Percentiles rank a stretch among this genome's conserved stretches.
These are phyloP conservation scores for Pisolithus thermaeus DNA, from an alignment of 1,284 basidiomycete species.

Conservation along the genomic window DNA sequence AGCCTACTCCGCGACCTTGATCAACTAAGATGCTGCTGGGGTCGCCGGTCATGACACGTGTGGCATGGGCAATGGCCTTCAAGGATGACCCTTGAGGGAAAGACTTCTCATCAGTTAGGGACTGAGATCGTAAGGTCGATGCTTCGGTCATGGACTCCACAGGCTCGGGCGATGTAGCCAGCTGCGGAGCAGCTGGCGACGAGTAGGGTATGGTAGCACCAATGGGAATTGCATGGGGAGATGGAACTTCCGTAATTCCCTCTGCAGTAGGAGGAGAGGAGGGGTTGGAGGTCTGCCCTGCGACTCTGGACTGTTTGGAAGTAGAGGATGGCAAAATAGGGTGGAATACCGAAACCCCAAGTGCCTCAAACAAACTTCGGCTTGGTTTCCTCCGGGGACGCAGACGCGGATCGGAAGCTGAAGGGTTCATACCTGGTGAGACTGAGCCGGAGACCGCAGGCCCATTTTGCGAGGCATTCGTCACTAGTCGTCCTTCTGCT, in stretches of 20 bases:
- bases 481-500: constrained; percentile 11
- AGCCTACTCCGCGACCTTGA: constrained; percentile 55
- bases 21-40: constrained; percentile 70
- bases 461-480: constrained; percentile 19
- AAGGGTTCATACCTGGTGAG: not conserved
- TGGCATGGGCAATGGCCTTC: constrained; percentile 77
- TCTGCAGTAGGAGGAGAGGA: constrained; percentile 2
- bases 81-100: constrained; percentile 53
- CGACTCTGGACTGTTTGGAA: constrained; percentile 27
- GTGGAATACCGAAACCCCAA: constrained; percentile 63
- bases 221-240: constrained; percentile 38
- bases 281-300: constrained; percentile 4
- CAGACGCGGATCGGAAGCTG: constrained; percentile 6
- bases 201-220: constrained; percentile 30
- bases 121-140: constrained; percentile 26
- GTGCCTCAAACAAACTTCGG: constrained; percentile 63
- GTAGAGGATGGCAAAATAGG: constrained; percentile 29
- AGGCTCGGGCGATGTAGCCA: constrained; percentile 30
- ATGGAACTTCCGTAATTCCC: constrained; percentile 18
- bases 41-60: constrained; percentile 83
- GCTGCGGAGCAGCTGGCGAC: constrained; percentile 38
- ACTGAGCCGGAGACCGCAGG: constrained; percentile 10
- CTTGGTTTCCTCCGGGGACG: constrained; percentile 37
- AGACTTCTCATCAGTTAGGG: constrained; percentile 27
- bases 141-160: constrained; percentile 21